These are phyloP conservation scores for Monosporozyma yasuniensis DNA, from an alignment of 805 yeast species.

Conservation along the genomic window DNA sequence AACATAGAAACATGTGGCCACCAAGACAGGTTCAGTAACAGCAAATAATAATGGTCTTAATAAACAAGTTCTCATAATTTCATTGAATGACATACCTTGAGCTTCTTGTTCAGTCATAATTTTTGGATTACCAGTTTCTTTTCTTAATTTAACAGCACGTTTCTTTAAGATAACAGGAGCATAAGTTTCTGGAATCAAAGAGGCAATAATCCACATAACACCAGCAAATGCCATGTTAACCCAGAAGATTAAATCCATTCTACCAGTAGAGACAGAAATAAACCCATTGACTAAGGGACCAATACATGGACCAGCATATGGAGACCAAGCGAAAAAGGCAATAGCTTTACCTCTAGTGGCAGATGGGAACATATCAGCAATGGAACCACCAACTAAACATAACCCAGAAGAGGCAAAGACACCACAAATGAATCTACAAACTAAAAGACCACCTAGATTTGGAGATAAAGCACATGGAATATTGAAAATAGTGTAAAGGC, in stretches of 20 bases:
- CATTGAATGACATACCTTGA: conserved; percentile 56
- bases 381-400: conserved; percentile 82
- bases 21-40: conserved; percentile 76
- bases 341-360: conserved; percentile 81
- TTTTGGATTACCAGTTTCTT: conserved; percentile 70
- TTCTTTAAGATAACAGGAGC: conserved; percentile 69
- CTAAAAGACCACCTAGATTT: conserved; percentile 71
- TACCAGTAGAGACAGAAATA: conserved; percentile 59
- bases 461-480: conserved; percentile 82
- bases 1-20: conserved; percentile 74
- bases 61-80: conserved; percentile 63
- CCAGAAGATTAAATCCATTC: conserved; percentile 73
- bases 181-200: conserved; percentile 79
- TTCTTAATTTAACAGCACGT: conserved; percentile 58
- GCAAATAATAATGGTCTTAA: conserved; percentile 73
- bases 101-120: conserved; percentile 94
- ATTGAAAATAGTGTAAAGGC: conserved; percentile 68
- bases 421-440: conserved; percentile 80
- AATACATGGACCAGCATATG: conserved; percentile 85
- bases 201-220: conserved; percentile 58
- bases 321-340: conserved; percentile 85
- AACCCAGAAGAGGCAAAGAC: conserved; percentile 77
- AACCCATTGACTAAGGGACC: conserved; percentile 88
- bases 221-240: conserved; percentile 91
- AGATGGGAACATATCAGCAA: conserved; percentile 80